These are phyloP conservation scores for Candida tropicalis DNA, from an alignment of 1,139 yeast genomes.

Conservation along the genomic window DNA sequence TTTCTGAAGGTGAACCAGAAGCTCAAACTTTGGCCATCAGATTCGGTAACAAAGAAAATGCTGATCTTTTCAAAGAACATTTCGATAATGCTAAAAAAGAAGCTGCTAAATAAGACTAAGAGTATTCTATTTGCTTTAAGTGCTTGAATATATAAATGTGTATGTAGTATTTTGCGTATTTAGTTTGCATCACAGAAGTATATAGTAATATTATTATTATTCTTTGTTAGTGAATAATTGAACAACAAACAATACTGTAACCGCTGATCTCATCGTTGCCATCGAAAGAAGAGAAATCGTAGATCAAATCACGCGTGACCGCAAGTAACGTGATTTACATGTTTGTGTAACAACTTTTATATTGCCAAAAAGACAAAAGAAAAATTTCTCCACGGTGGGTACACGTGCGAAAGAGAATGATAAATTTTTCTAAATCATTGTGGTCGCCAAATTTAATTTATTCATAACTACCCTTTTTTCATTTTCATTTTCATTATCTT, in stretches of 20 bases:
- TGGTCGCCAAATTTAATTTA: constrained; percentile 1
- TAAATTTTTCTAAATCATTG: not conserved
- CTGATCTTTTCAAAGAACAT: constrained; percentile 91
- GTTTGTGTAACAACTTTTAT: not conserved
- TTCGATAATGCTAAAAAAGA: constrained; percentile 55
- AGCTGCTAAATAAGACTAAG: constrained; percentile 13
- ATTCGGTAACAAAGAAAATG: constrained; percentile 96
- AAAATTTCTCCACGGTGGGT: not conserved
- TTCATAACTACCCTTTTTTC: not conserved
- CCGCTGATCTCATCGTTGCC: not conserved
- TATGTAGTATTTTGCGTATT: not conserved
- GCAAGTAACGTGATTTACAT: not conserved
- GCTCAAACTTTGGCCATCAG: constrained; percentile 96
- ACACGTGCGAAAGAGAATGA: constrained; percentile 1
- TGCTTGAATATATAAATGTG: not conserved
- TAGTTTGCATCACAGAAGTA: not conserved
- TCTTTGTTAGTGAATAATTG: not conserved
- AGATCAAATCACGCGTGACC: not conserved
- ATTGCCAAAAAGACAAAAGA: too few relatives aligned
- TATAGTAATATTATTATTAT: not conserved
- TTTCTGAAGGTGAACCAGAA: constrained; percentile 94
- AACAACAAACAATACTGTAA: not conserved
- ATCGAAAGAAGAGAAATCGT: not conserved
- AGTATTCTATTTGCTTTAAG: too few relatives aligned
- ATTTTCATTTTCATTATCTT: not conserved